Evolutionary conservation across 2,329 filamentous ascomycete species (phyloP).

Genomic region (Fusarium sp.): DNA sequence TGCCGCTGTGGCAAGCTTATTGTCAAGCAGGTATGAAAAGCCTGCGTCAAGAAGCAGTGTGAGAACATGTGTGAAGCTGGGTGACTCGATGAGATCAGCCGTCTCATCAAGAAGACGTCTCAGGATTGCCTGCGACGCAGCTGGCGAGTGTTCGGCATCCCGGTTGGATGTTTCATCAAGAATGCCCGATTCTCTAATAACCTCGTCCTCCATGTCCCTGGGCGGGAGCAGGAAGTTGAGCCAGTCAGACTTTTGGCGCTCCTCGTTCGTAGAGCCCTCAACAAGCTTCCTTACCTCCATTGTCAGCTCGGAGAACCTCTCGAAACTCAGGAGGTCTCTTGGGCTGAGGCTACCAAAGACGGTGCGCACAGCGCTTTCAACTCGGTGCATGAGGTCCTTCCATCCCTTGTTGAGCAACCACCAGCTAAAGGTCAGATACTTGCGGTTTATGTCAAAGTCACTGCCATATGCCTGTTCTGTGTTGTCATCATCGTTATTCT

Average conservation of each 20-base stretch:
- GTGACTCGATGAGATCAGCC: conserved; percentile 93
- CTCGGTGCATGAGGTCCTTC: conserved; percentile 82
- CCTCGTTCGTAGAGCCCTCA: conserved; percentile 70
- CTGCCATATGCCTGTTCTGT: conserved; percentile 85
- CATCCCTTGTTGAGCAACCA: conserved; percentile 95
- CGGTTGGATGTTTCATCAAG: conserved; percentile 61
- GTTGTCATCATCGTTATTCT: conserved; percentile 93
- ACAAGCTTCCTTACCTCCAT: conserved; percentile 86
- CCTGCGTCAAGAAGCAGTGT: conserved; percentile 87
- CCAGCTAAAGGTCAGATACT: conserved; percentile 97
- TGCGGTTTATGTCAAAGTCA: conserved; percentile 95
- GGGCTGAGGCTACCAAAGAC: conserved; percentile 92
- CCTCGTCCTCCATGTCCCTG: conserved; percentile 79
- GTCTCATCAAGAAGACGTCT: conserved; percentile 94
- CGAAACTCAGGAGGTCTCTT: conserved; percentile 86
- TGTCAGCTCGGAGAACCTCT: conserved; percentile 82
- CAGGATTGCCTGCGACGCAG: conserved; percentile 68
- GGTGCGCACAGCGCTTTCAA: conserved; percentile 86
- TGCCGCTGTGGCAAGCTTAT: conserved; percentile 81
- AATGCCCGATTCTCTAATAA: conserved; percentile 89
- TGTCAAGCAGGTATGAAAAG: conserved; percentile 86
- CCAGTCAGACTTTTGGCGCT: conserved; percentile 71
- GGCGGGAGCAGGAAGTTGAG: conserved; percentile 86
- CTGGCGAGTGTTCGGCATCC: conserved; percentile 51
- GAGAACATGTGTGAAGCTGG: conserved; percentile 87